Evolutionary conservation across 2,329 filamentous ascomycete species (phyloP).

Genomic region (Fusarium sp.): DNA sequence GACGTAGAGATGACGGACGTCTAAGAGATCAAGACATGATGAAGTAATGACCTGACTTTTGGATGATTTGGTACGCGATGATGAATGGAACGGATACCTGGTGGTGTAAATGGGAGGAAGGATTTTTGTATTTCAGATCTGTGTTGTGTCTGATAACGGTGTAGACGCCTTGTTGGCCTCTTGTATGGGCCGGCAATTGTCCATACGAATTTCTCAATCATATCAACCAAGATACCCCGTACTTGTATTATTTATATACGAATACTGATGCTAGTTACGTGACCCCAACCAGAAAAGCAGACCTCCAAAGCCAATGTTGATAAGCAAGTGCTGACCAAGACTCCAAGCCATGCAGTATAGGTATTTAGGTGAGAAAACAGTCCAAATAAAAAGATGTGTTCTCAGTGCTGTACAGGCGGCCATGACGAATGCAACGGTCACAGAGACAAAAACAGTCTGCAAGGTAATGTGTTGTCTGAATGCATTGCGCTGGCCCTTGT

Average conservation of each 20-base stretch:
- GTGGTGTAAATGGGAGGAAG: constrained; percentile 6
- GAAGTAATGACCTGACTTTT: constrained; percentile 36
- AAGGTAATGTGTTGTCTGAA: constrained; percentile 65
- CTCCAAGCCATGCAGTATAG: constrained; percentile 92
- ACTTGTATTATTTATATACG: background rate
- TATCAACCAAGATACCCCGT: constrained; percentile 11
- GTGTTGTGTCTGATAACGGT: constrained; percentile 22
- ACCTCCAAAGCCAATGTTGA: constrained; percentile 73
- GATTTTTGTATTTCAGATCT: constrained; percentile 26
- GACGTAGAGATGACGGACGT: constrained; percentile 48
- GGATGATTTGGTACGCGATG: constrained; percentile 32
- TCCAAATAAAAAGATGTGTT: constrained; percentile 97
- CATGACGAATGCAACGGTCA: constrained; percentile 79
- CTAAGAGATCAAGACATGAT: constrained; percentile 30
- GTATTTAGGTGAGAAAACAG: constrained; percentile 97
- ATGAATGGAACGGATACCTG: constrained; percentile 20
- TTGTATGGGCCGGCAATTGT: background rate
- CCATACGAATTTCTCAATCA: constrained; percentile 6
- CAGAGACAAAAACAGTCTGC: constrained; percentile 75
- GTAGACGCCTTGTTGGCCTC: constrained; percentile 3
- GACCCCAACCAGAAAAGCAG: constrained; percentile 64
- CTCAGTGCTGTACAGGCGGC: constrained; percentile 82
- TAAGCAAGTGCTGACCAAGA: constrained; percentile 78
- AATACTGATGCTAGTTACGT: constrained; percentile 12
- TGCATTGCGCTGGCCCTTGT: constrained; percentile 42